These are phyloP conservation scores for Saccharomycopsis babjevae DNA, from an alignment of 805 yeast genomes.

Conservation along the genomic window DNA sequence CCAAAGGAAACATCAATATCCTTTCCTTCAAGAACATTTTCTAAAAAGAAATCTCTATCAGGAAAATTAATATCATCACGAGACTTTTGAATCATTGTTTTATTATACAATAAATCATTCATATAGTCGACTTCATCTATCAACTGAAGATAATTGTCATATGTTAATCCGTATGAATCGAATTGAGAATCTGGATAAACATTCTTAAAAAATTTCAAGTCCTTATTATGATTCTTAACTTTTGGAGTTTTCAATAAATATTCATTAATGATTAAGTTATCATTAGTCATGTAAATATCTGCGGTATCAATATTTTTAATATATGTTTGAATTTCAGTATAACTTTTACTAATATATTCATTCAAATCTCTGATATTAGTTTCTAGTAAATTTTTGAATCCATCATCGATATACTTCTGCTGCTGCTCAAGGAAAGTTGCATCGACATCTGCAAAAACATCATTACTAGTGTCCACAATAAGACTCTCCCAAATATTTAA, in stretches of 20 bases:
- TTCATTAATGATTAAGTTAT: slow-evolving; percentile 15
- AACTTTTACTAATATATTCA: slow-evolving; percentile 18
- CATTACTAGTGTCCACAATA: slow-evolving; percentile 10
- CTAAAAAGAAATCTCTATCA: slow-evolving; percentile 9
- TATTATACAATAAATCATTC: slow-evolving; percentile 16
- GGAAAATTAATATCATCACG: slow-evolving; percentile 5
- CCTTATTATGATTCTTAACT: slow-evolving; percentile 25
- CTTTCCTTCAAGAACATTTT: slow-evolving; percentile 10
- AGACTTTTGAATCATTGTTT: slow-evolving; percentile 8
- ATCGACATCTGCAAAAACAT: slow-evolving; percentile 12
- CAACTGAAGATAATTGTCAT: slow-evolving; percentile 4
- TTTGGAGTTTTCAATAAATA: slow-evolving; percentile 13
- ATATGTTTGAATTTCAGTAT: slow-evolving; percentile 24
- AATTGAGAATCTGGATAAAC: slow-evolving; percentile 7
- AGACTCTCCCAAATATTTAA: slow-evolving; percentile 10
- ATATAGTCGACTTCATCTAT: slow-evolving; percentile 12
- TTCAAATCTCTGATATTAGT: slow-evolving; percentile 7
- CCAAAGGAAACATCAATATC: slow-evolving; percentile 16
- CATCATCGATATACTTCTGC: slow-evolving; percentile 7
- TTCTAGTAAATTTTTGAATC: slow-evolving; percentile 8
- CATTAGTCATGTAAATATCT: slow-evolving; percentile 18
- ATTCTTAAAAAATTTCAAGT: slow-evolving; percentile 21
- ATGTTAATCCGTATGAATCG: slow-evolving; percentile 10
- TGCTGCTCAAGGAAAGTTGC: slow-evolving; percentile 9
- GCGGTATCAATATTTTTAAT: slow-evolving; percentile 32